Conservation (phyloP, 108 stramenopile genomes). For the Nitzschia sp. region DNA sequence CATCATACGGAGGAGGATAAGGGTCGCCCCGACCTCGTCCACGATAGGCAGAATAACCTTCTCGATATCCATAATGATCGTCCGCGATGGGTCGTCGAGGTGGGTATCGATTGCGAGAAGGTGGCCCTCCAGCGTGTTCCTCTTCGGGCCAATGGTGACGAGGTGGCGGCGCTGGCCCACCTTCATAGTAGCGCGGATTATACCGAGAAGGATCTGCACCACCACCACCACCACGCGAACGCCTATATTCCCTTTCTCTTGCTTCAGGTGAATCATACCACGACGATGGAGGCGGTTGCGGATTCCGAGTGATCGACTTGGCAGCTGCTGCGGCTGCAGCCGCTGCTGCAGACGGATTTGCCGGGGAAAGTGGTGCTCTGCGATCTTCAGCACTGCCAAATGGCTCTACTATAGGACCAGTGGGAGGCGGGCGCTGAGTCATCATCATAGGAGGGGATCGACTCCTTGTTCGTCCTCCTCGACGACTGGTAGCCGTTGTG, state of each 20-base stretch:
- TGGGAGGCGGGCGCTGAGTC: slow-evolving; percentile 21
- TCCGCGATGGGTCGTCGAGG: slow-evolving; percentile 10
- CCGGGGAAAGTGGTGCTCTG: slow-evolving; percentile 26
- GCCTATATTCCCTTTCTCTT: slow-evolving; percentile 9
- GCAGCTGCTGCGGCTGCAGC: slow-evolving; percentile 63
- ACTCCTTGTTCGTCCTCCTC: slow-evolving; percentile 50
- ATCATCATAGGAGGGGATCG: slow-evolving; percentile 42
- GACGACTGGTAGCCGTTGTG: slow-evolving; percentile 47
- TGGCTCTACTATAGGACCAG: background rate
- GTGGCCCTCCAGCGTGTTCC: background rate
- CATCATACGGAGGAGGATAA: slow-evolving; percentile 3
- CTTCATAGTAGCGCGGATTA: slow-evolving; percentile 10
- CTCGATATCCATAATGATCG: slow-evolving; percentile 19
- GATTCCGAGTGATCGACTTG: slow-evolving; percentile 38
- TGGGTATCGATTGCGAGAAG: slow-evolving; percentile 9
- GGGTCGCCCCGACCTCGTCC: slow-evolving; percentile 8
- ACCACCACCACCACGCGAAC: slow-evolving; percentile 10
- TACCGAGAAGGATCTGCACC: slow-evolving; percentile 6
- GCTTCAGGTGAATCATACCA: slow-evolving; percentile 16
- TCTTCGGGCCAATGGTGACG: slow-evolving; percentile 8
- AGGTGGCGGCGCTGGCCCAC: slow-evolving; percentile 11
- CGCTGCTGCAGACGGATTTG: slow-evolving; percentile 44
- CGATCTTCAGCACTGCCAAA: slow-evolving; percentile 2
- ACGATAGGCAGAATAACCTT: slow-evolving; percentile 11
- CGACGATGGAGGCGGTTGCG: slow-evolving; percentile 18